These are phyloP conservation scores for Saccharomycopsis schoenii DNA, from an alignment of 805 yeast species.

Conservation along the genomic window DNA sequence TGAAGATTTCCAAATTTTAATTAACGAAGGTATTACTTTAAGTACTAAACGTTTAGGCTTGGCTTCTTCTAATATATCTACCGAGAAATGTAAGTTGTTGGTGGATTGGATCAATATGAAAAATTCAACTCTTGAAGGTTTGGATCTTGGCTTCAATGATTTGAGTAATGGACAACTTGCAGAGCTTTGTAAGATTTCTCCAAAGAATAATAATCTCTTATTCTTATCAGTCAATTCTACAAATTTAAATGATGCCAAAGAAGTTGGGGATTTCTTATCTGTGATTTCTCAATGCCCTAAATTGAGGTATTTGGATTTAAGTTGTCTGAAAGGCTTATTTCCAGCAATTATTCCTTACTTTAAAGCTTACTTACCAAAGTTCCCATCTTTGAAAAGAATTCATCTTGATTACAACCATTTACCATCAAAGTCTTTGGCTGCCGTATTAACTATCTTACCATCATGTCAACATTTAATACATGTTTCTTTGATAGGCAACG, in stretches of 20 bases:
- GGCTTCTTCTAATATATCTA: constrained; percentile 59
- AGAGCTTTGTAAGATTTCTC: constrained; percentile 18
- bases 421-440: constrained; percentile 42
- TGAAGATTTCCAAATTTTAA: constrained; percentile 42
- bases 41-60: constrained; percentile 59
- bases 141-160: constrained; percentile 82
- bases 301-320: constrained; percentile 65
- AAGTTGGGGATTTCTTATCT: constrained; percentile 39
- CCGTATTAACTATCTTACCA: constrained; percentile 59
- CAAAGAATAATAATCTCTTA: constrained; percentile 24
- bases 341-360: constrained; percentile 51
- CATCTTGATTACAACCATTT: constrained; percentile 65
- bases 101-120: constrained; percentile 46
- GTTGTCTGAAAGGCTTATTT: constrained; percentile 58
- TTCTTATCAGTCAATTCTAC: constrained; percentile 61
- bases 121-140: constrained; percentile 43
- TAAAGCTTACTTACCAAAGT: constrained; percentile 56
- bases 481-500: constrained; percentile 59
- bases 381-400: constrained; percentile 51
- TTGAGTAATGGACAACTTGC: constrained; percentile 28
- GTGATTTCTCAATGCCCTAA: constrained; percentile 41
- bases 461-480: constrained; percentile 58
- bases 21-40: constrained; percentile 44
- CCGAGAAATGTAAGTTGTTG: constrained; percentile 47
- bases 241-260: constrained; percentile 42